Evolutionary conservation across 140 eudicot genomes (phyloP), one percentile per base, ranked within the genome.

Genomic region (Erigeron philadelphicus): DNA sequence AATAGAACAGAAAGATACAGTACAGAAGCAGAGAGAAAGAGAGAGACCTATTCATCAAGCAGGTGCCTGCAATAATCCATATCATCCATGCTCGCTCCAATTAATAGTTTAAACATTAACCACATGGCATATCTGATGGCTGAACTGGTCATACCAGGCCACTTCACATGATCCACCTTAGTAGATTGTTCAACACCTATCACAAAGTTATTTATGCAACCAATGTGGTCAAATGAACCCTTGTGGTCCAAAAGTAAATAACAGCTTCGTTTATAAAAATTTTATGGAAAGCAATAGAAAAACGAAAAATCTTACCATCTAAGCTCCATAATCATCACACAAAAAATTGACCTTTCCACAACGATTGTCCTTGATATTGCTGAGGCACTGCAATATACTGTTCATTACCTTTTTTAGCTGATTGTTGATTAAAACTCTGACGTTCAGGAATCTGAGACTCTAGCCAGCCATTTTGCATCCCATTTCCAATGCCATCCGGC

Each of bases 61-160:
- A 82, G 72, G 85, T 81, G 90, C 95, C 90, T 78, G 96, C 95
- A 86, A 80, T 73, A 84, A 77, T 82, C 88, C 93, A 85, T 84
- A 79, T 78, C 86, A 87, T 77, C 77, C 86, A 86, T 81, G 80
- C 85, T 81, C 76, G 88, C 87, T 81, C 81, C 96, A 80, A 74
- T 38, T 38, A 81, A 79, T 78, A 81, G 80, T 79, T 81, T 81
- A 71, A 81, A 81, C 87, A 76, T 76, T 66, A 85, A 80, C 77
- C 83, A 80, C 79, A 81, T 73, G 66, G 76, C 96, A 75, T 75
- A 81, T 58, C 65, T 60, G 78, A 83, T 75, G 86, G 95, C 83
- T 82, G 88, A 82, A 87, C 77, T 63, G 73, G 86, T 85, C 81
- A 68, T 80, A 84, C 78, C 82, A 75, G 70, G 81, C 72, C 78